These are phyloP conservation scores for Hypsizygus marmoreus DNA, from an alignment of 768 basidiomycete species.

Conservation along the genomic window DNA sequence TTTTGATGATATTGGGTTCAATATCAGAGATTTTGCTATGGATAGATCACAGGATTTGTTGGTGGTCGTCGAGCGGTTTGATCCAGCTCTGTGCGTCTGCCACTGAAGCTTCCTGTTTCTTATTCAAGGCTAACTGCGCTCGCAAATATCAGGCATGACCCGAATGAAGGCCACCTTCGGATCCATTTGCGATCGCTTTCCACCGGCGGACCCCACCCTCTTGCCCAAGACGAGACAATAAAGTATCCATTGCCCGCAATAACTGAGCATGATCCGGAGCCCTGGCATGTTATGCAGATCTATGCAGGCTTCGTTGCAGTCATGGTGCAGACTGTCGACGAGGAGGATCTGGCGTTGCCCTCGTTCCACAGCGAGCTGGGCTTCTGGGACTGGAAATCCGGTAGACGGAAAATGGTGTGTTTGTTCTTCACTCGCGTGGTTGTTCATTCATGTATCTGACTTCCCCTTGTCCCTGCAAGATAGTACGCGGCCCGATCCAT, in stretches of 20 bases:
- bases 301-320: slow-evolving; percentile 6
- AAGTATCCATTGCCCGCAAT: neutral
- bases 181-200: slow-evolving; percentile 9
- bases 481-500: slow-evolving; percentile 4
- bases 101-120: no score
- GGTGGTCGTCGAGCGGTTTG: slow-evolving; percentile 6
- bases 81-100: slow-evolving; percentile 1
- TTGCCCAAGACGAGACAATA: neutral
- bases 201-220: slow-evolving; percentile 6
- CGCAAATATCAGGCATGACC: neutral
- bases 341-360: neutral
- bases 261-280: no score
- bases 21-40: slow-evolving; percentile 12
- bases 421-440: neutral
- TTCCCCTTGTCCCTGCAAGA: neutral
- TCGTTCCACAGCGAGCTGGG: slow-evolving; percentile 4
- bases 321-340: slow-evolving; percentile 4
- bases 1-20: slow-evolving; percentile 7
- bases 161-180: neutral
- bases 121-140: no score
- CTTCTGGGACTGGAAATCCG: slow-evolving; percentile 11
- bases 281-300: slow-evolving; percentile 11
- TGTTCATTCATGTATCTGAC: neutral
- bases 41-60: slow-evolving; percentile 12
- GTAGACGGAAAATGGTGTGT: neutral